Evolutionary conservation across 805 yeast species (phyloP).

Genomic region (Saccharomyces kudriavzevii): DNA sequence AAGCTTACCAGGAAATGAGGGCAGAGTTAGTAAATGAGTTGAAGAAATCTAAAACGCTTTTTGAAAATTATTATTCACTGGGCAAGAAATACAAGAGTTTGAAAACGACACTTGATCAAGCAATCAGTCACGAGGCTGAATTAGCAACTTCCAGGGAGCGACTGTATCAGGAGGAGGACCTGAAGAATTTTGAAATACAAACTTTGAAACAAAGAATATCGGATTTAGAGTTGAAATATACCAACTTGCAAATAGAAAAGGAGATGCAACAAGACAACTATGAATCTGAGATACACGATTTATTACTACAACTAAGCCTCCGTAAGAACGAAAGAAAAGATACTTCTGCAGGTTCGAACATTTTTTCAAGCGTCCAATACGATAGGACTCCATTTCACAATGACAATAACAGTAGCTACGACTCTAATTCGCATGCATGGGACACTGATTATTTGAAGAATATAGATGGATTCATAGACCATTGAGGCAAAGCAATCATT

Average conservation of each 20-base stretch:
- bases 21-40: conserved; percentile 30
- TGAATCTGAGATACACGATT: background rate
- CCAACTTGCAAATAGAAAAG: background rate
- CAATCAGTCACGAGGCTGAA: background rate
- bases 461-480: background rate
- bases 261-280: background rate
- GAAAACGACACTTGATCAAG: conserved; percentile 5
- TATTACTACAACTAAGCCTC: background rate
- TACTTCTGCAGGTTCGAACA: background rate
- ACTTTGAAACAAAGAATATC: background rate
- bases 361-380: background rate
- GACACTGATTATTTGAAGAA: background rate
- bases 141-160: background rate
- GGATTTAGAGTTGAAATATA: background rate
- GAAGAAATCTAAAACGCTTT: conserved; percentile 28
- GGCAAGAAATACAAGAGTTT: conserved; percentile 28
- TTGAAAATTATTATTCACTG: conserved; percentile 30
- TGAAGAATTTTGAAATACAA: background rate
- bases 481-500: background rate
- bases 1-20: conserved; percentile 22
- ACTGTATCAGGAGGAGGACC: background rate
- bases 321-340: background rate
- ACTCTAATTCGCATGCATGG: background rate
- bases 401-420: background rate
- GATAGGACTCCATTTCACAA: background rate